Base-by-base conservation (phyloP, 352 stramenopile species). In the Globisporangium cystogenes region DNA sequence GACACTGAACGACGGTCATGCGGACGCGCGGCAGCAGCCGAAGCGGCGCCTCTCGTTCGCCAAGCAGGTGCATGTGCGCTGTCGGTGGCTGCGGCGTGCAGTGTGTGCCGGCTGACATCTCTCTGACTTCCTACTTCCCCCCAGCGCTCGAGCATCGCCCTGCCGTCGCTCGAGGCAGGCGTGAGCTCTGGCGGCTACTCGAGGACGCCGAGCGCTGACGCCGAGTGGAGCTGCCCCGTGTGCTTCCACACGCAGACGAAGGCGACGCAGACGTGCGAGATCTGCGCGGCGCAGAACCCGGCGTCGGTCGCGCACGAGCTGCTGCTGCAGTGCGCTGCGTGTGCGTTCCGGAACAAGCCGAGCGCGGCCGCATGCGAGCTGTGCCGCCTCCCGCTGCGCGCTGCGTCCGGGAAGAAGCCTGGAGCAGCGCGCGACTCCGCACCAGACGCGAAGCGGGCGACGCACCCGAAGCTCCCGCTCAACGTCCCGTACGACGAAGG, bases 201-300 rank as follows among this genome's bases (percentile, higher is more conserved):
- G 18, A 51, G 24, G 42, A 12, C 39, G 16, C 11, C 42, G 18
- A 31, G 14, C 14, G 31, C 31, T 7, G n/a, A 21, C 36, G 4
- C 29, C 10, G 37, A 50, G 2, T 93, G 82, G 82, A 75, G 53
- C 31, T 93, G 82, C 21, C 64, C 74, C 7, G 70, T 93, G 23
- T 93, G 82, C 43, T 80, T 88, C 29, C 80, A 88, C 55, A 75
- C 63, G 6, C 82, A 93, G 51, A 87, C 69, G 23, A 72, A 59
- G 39, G 26, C 59, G 0, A 79, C 67, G 0, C 26, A 57, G 1
- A 64, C 56, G 18, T 93, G 82, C 37, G 77, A 91, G 60, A 90
- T 93, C 43, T 93, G 82, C 51, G 79, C 77, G 18, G 66, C 82
- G 18, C 69, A 87, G 40, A 86, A 93, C 48, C 77, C 82, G 16